Evolutionary conservation across 2,329 filamentous ascomycete genomes (phyloP).

Genomic region (Fusarium bulbicola): DNA sequence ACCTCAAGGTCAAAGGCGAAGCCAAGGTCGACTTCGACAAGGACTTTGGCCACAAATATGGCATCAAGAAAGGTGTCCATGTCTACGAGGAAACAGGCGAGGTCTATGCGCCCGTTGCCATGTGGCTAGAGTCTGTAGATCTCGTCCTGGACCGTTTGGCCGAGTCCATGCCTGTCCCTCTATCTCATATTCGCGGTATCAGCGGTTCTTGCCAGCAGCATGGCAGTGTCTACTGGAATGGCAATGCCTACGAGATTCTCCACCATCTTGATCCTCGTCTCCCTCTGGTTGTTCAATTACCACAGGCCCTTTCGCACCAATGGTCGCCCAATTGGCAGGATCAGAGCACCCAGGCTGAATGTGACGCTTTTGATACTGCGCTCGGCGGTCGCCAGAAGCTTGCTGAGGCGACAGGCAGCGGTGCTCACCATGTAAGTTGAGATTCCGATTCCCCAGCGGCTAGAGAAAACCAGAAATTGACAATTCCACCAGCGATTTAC

Average conservation of each 20-base stretch:
- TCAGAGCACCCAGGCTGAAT: conserved; percentile 91
- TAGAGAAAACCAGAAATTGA: conserved; percentile 17
- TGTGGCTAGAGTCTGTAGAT: conserved; percentile 95
- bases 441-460: background rate
- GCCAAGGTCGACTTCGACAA: conserved; percentile 96
- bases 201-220: conserved; percentile 97
- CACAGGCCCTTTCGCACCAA: conserved; percentile 79
- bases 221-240: conserved; percentile 93
- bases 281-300: conserved; percentile 77
- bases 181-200: conserved; percentile 79
- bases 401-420: conserved; percentile 85
- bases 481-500: conserved; percentile 78
- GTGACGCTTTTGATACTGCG: conserved; percentile 82
- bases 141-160: conserved; percentile 80
- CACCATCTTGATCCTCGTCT: conserved; percentile 66
- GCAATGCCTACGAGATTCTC: conserved; percentile 72
- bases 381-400: conserved; percentile 74
- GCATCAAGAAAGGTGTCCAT: conserved; percentile 86
- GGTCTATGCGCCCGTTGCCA: conserved; percentile 89
- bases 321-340: conserved; percentile 99
- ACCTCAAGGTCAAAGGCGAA: conserved; percentile 81
- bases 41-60: conserved; percentile 78
- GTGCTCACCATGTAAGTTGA: conserved; percentile 85
- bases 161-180: conserved; percentile 69
- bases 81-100: conserved; percentile 84